Conservation (phyloP, 345 rosid species). For the Lepidium aucheri region DNA sequence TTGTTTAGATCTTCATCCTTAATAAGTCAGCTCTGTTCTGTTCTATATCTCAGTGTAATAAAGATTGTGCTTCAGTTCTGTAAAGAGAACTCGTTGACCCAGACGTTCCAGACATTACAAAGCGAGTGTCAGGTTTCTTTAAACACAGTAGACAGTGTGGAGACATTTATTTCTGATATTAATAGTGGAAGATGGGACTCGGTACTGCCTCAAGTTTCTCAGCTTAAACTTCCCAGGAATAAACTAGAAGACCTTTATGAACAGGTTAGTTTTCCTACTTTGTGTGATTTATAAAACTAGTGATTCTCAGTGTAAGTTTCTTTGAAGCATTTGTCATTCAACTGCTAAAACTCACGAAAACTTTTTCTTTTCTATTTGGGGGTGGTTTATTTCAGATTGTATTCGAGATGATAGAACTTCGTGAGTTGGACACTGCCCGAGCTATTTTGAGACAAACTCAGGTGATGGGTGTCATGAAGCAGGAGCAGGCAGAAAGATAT, state of each 20-base stretch:
- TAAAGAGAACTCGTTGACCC: slow-evolving; percentile 90
- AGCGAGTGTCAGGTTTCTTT: slow-evolving; percentile 93
- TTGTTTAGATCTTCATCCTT: background rate
- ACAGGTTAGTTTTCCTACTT: slow-evolving; percentile 42
- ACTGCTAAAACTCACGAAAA: background rate
- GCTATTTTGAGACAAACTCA: slow-evolving; percentile 95
- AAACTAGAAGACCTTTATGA: slow-evolving; percentile 87
- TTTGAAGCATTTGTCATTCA: background rate
- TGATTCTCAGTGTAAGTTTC: background rate
- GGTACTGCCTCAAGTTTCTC: slow-evolving; percentile 86
- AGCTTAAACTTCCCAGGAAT: slow-evolving; percentile 88
- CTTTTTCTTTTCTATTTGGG: background rate
- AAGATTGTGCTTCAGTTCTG: slow-evolving; percentile 97
- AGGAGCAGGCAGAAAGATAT: slow-evolving; percentile 97
- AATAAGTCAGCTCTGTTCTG: background rate
- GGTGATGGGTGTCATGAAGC: slow-evolving; percentile 99
- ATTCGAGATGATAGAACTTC: slow-evolving; percentile 92
- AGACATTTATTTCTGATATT: slow-evolving; percentile 83
- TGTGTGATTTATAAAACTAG: background rate
- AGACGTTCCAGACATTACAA: slow-evolving; percentile 89
- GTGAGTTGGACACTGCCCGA: slow-evolving; percentile 93
- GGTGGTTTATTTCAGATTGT: slow-evolving; percentile 55
- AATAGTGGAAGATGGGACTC: slow-evolving; percentile 94
- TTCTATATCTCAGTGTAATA: slow-evolving; percentile 55
- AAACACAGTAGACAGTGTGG: slow-evolving; percentile 88